Base-by-base conservation (phyloP, 2,329 filamentous ascomycete genomes). In the Venturia effusa region DNA sequence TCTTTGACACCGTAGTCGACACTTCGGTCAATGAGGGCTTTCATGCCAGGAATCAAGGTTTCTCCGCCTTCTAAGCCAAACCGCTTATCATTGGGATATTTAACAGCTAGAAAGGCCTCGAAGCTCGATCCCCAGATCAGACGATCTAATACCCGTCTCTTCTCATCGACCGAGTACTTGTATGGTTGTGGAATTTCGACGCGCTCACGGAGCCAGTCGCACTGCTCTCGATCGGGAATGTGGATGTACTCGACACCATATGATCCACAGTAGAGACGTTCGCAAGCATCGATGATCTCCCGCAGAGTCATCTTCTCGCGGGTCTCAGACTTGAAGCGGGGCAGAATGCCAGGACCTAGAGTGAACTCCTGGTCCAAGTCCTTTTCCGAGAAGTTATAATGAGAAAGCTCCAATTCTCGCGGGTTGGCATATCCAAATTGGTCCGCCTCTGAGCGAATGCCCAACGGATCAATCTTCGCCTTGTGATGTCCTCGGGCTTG, bases 81-180 rank as follows among this genome's bases (percentile, higher is more conserved):
- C 74, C 94, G 90, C 84, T 99, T 99, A 80, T 99, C 94, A 78
- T 99, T 99, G 76, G 94, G 94, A 79, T 97, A 97, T 79, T 99
- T 99, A 65, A 92, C 97, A 64, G 94, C 88, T 69, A 96, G 81
- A 84, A 99, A 99, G 66, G 86, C 80, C 80, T 99, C 94, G 76
- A 99, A 99, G 78, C 91, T 97, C 68, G 92, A 96, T 75, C 90
- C 93, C 94, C 94, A 99, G 77, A 99, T 99, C 68, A 99, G 83
- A 73, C 94, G 90, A 79, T 99, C 94, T 69, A 99, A 84, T 70
- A 99, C 96, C 69, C 94, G 87, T 73, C 94, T 90, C 85, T 99
- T 99, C 83, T 99, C 94, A 72, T 97, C 94, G 66, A 96, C 88
- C 0, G 91, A 95, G 81, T 97, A 97, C 78, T 95, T 95, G 84